Percentiles rank a stretch among this genome's conserved stretches.
Conservation (phyloP, 495 filamentous ascomycete species). For the Coniosporium apollinis region DNA sequence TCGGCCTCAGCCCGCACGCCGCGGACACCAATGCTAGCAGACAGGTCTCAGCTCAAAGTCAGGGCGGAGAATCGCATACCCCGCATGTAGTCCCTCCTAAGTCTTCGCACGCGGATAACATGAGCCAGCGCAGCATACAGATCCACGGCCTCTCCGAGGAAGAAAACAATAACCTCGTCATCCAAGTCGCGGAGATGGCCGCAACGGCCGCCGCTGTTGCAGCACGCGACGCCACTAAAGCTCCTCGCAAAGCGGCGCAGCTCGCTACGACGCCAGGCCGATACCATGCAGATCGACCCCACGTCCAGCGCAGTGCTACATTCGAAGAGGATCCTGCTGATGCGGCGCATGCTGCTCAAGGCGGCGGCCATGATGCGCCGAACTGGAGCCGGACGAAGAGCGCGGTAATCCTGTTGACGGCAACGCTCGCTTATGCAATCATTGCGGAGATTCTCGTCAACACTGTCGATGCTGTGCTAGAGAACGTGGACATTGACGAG, state of each 20-base stretch:
- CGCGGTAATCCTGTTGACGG: constrained; percentile 71
- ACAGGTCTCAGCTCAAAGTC: constrained; percentile 2
- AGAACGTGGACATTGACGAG: constrained; percentile 80
- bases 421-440: constrained; percentile 83
- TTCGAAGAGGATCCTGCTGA: constrained; percentile 21
- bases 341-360: constrained; percentile 23
- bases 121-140: constrained; percentile 20
- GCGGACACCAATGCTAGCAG: background rate
- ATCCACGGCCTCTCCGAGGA: constrained; percentile 58
- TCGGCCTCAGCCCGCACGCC: constrained; percentile 35
- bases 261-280: constrained; percentile 18
- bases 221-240: constrained; percentile 53
- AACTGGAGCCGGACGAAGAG: constrained; percentile 93
- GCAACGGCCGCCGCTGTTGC: constrained; percentile 83
- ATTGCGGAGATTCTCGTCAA: constrained; percentile 95
- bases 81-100: constrained; percentile 30
- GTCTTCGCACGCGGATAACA: constrained; percentile 26
- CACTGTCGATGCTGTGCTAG: constrained; percentile 86
- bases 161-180: constrained; percentile 63
- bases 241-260: constrained; percentile 30
- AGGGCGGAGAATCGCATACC: constrained; percentile 1
- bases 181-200: constrained; percentile 77
- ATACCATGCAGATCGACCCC: constrained; percentile 7
- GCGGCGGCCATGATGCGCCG: constrained; percentile 85
- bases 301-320: constrained; percentile 6